phyloP scores from a whole-genome alignment of 495 filamentous ascomycete genomes.

The Aspergillus saccharolyticus region DNA sequence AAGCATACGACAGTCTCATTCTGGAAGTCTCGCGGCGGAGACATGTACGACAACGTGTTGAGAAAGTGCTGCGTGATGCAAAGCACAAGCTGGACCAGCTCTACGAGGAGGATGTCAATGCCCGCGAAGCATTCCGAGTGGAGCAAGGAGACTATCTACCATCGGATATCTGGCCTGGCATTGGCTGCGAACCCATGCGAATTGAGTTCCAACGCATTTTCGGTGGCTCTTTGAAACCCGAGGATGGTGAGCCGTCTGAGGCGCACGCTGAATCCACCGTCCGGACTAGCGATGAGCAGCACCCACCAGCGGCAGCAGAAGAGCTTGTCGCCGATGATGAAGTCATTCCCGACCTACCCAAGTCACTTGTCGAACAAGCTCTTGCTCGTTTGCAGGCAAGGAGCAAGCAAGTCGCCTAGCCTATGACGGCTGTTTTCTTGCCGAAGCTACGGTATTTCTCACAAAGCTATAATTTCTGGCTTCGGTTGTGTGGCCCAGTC shows the following conservation, averaged over 20 bases:
- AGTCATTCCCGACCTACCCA: conserved; percentile 50
- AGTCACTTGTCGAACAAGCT: conserved; percentile 52
- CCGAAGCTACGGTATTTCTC: neutral
- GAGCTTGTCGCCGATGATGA: conserved; percentile 31
- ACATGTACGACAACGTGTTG: conserved; percentile 64
- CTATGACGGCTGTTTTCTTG: neutral
- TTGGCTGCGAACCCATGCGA: conserved; percentile 54
- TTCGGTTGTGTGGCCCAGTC: neutral
- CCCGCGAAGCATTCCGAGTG: conserved; percentile 71
- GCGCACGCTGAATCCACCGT: conserved; percentile 4
- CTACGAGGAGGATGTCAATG: conserved; percentile 64
- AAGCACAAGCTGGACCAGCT: conserved; percentile 70
- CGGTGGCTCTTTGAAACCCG: conserved; percentile 32
- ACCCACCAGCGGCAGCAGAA: neutral
- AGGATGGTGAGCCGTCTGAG: conserved; percentile 6
- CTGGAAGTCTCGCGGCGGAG: conserved; percentile 75
- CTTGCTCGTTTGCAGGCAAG: conserved; percentile 34
- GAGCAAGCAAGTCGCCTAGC: conserved; percentile 12
- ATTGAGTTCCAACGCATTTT: conserved; percentile 48
- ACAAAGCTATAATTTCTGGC: neutral
- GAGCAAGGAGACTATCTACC: conserved; percentile 85
- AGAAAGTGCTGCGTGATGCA: conserved; percentile 68
- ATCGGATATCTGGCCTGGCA: conserved; percentile 81
- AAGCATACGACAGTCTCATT: conserved; percentile 77
- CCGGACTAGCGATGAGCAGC: conserved; percentile 2